Base-by-base conservation (phyloP, 192 early-diverging fungal species). In the Podila horticola region DNA sequence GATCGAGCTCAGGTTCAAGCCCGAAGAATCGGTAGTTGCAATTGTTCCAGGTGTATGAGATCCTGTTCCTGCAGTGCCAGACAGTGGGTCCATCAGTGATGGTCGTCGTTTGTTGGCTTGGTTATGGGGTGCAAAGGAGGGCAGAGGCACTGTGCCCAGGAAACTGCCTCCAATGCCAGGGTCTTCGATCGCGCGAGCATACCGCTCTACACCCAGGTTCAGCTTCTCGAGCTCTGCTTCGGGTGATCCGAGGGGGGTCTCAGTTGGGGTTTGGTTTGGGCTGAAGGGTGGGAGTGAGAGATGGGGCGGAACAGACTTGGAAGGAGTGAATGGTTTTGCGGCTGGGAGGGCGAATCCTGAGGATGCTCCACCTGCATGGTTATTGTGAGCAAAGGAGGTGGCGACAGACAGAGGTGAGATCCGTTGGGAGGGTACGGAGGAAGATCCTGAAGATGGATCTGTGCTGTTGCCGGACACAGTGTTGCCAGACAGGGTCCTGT, bases 291-390 rank as follows among this genome's bases (percentile, higher is more conserved):
- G 69, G 55, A 51, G 20, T 58, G 64, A 79, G 67, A 15, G 41
- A 3, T 3, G 41, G 59, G 75, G 31, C 41, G 70, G 57, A 58
- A 30, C 11, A 60, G 60, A 26, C 33, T 52, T 50, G 49, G 59
- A 15, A 41, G 55, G 49, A 20, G 66, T 20, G 55, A 79, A 66
- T 13, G 33, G 57, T 22, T 55, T 66, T 10, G 75, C 71, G 26
- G 69, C 64, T 0, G 75, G 75, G 3, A 79, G 30, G 20, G 75
- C 75, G 29, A 79, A 79, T 11, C 75, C 75, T 5, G 75, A 79
- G 17, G 75, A 79, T 9, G 75, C 69, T 8, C 69, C 68, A 11
- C 41, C 63, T 52, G 52, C 66, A 67, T 61, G 60, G 2, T 61
- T 12, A n/a, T 71, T 29, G 7, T n/a, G 69, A 31, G 41, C 41